phyloP scores from a whole-genome alignment of 202 grass and related monocot genomes.

The Schoenoplectus tabernaemontani region DNA sequence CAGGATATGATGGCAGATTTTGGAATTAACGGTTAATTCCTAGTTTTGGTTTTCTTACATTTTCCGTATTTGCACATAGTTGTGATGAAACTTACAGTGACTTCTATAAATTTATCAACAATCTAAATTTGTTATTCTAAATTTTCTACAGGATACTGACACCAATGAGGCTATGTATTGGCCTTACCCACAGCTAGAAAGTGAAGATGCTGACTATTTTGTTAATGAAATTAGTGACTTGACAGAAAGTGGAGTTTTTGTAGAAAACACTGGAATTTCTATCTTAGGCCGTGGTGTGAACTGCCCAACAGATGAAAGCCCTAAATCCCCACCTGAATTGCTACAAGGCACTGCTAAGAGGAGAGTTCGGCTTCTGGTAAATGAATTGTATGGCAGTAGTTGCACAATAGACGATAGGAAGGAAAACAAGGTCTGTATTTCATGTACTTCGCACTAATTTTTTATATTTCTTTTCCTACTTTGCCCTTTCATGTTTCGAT shows the following conservation, averaged over 20 bases:
- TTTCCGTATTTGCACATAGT: neutral
- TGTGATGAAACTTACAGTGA: neutral
- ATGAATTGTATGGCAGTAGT: neutral
- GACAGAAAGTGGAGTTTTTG: neutral
- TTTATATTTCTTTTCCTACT: neutral
- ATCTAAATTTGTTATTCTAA: constrained; percentile 20
- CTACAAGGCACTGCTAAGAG: constrained; percentile 47
- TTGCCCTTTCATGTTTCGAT: neutral
- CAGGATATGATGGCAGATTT: constrained; percentile 18
- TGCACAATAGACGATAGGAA: constrained; percentile 12
- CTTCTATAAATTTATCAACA: neutral
- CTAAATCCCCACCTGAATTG: neutral
- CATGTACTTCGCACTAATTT: neutral
- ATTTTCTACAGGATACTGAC: constrained; percentile 9
- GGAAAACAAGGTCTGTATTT: constrained; percentile 17
- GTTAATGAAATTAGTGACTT: neutral
- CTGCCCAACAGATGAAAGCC: neutral
- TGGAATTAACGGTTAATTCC: constrained; percentile 4
- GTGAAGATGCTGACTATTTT: constrained; percentile 24
- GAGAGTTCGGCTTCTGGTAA: constrained; percentile 50
- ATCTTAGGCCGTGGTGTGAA: constrained; percentile 21
- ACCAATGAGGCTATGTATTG: constrained; percentile 17
- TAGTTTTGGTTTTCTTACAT: constrained; percentile 23
- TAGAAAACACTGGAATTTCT: constrained; percentile 23
- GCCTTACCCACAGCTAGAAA: constrained; percentile 25